A percentile compares a stretch with the other conserved stretches of the same genome.
Conservation (phyloP, 2,329 filamentous ascomycete genomes). For the Cladobotryum mycophilum region DNA sequence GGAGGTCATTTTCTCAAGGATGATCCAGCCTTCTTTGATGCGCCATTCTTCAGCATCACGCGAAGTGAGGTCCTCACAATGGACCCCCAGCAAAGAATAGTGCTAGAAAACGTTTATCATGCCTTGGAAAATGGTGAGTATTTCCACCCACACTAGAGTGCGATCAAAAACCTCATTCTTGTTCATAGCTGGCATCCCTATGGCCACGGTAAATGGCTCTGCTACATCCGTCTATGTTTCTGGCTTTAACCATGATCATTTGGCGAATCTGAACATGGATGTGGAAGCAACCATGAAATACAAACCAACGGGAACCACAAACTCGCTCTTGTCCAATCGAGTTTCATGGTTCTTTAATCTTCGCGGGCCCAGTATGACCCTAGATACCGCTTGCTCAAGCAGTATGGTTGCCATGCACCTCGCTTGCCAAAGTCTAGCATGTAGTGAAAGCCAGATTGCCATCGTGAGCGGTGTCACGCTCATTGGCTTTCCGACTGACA, state of each 20-base stretch:
- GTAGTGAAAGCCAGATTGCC: constrained; percentile 25
- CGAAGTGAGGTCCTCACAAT: constrained; percentile 2
- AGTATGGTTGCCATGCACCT: constrained; percentile 41
- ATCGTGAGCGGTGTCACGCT: constrained; percentile 36
- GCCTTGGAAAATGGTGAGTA: constrained; percentile 3
- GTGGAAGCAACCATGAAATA: constrained; percentile 29
- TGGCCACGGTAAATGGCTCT: background rate
- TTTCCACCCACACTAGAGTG: no score
- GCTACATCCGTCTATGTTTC: constrained; percentile 4
- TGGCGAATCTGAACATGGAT: constrained; percentile 11
- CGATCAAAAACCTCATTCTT: no score
- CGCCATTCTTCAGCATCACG: constrained; percentile 6
- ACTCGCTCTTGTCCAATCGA: constrained; percentile 38
- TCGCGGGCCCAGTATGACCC: constrained; percentile 39
- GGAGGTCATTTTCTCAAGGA: constrained; percentile 4
- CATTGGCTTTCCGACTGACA: constrained; percentile 24
- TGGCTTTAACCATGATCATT: constrained; percentile 7
- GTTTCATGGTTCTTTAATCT: constrained; percentile 44
- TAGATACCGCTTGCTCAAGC: constrained; percentile 47
- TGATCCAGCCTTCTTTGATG: constrained; percentile 3
- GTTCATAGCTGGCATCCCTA: background rate
- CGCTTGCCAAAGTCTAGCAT: constrained; percentile 21
- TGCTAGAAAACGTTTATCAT: constrained; percentile 8
- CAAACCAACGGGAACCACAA: constrained; percentile 37
- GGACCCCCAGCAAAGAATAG: constrained; percentile 6